Percentiles rank a stretch among this genome's conserved stretches.
These are phyloP conservation scores for Blastocystis sp. DNA, from an alignment of 352 stramenopile genomes.

Conservation along the genomic window DNA sequence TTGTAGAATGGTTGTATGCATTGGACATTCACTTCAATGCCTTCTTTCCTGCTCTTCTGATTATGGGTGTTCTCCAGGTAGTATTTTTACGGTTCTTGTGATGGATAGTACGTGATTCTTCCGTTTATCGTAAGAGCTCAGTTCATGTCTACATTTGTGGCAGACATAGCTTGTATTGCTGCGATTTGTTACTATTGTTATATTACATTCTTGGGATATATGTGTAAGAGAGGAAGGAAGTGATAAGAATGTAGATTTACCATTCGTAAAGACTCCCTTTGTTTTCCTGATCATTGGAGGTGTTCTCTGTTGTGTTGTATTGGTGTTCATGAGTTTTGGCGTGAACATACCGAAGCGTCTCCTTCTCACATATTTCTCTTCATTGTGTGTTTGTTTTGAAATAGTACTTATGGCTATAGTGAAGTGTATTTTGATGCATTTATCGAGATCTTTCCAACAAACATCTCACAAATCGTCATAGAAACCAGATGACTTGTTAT, in stretches of 20 bases:
- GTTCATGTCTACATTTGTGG: constrained; percentile 79
- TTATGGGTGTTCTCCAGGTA: constrained; percentile 85
- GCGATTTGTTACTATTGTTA: constrained; percentile 90
- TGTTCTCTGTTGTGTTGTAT: neutral
- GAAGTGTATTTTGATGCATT: too few relatives aligned
- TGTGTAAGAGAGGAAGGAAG: constrained; percentile 69
- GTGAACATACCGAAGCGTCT: neutral
- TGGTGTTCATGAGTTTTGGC: constrained; percentile 25
- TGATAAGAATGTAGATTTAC: constrained; percentile 7
- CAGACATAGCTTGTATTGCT: constrained; percentile 85
- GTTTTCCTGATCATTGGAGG: constrained; percentile 42
- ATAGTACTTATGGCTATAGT: too few relatives aligned
- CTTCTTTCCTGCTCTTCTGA: constrained; percentile 90
- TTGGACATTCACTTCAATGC: constrained; percentile 99
- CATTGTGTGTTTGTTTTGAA: neutral
- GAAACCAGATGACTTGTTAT: neutral
- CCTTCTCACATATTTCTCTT: neutral
- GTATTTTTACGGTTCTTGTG: constrained; percentile 60
- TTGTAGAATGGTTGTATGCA: constrained; percentile 95
- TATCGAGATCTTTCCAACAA: too few relatives aligned
- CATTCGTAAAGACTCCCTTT: constrained; percentile 34
- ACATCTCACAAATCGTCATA: constrained; percentile 44
- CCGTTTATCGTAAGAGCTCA: constrained; percentile 81
- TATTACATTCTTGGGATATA: constrained; percentile 92
- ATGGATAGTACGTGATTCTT: constrained; percentile 84